Evolutionary conservation across 768 basidiomycete species (phyloP).

Genomic region (Solioccasus polychromus): DNA sequence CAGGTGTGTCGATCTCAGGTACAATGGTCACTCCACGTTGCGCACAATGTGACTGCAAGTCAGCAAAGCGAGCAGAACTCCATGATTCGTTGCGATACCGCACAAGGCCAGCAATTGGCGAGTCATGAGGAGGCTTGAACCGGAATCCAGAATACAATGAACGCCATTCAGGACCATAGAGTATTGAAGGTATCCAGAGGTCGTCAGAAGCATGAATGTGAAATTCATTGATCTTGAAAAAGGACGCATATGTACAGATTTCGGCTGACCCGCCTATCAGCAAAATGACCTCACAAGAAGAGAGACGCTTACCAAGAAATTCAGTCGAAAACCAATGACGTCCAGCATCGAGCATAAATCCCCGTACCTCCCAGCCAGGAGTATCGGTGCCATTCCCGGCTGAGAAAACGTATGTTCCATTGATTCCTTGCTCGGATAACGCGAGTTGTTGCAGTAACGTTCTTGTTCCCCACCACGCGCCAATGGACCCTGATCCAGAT

Average conservation of each 20-base stretch:
- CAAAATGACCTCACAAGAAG: neutral
- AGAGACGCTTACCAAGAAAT: constrained; percentile 32
- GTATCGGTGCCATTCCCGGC: constrained; percentile 36
- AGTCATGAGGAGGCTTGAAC: constrained; percentile 36
- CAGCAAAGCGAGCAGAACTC: constrained; percentile 30
- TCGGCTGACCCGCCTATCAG: constrained; percentile 30
- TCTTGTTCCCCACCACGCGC: constrained; percentile 45
- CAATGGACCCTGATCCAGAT: constrained; percentile 33
- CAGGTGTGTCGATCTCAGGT: constrained; percentile 45
- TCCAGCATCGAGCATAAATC: constrained; percentile 47
- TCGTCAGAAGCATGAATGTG: constrained; percentile 45
- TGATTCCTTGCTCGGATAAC: constrained; percentile 13
- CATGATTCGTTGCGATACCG: constrained; percentile 41
- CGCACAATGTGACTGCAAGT: constrained; percentile 37
- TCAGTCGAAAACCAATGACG: constrained; percentile 42
- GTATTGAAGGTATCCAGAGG: constrained; percentile 39
- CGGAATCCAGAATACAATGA: constrained; percentile 42
- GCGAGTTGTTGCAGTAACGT: constrained; percentile 41
- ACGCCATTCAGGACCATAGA: constrained; percentile 39
- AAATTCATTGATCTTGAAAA: constrained; percentile 44
- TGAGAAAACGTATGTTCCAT: constrained; percentile 23
- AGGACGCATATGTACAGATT: constrained; percentile 42
- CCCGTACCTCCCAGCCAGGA: constrained; percentile 44
- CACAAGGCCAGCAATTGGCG: constrained; percentile 35
- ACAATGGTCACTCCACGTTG: constrained; percentile 37